Conservation (phyloP, 129 eudicot species). For the Artemisia tridentata region DNA sequence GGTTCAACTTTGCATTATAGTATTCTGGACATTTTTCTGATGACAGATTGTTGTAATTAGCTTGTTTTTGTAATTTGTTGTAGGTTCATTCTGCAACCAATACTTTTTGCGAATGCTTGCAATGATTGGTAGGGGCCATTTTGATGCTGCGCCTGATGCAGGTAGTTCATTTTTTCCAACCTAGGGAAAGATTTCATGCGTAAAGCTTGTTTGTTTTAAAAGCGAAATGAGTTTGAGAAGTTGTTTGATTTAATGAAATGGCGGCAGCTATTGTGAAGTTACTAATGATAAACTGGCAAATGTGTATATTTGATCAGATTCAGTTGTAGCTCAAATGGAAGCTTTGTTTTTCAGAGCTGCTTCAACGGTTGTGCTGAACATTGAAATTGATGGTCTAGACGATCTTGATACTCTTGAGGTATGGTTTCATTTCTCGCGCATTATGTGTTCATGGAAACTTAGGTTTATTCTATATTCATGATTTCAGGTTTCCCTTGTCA, state of each 20-base stretch:
- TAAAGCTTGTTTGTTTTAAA: not conserved
- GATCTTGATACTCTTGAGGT: conserved; percentile 72
- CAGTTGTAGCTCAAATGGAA: conserved; percentile 53
- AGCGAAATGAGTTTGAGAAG: not conserved
- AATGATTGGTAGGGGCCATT: conserved; percentile 65
- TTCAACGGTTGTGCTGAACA: conserved; percentile 57
- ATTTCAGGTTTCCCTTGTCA: not conserved
- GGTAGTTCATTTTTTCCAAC: conserved; percentile 36
- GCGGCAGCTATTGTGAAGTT: too few relatives aligned
- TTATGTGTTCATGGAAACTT: not conserved
- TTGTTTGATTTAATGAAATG: not conserved
- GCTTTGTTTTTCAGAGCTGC: conserved; percentile 58
- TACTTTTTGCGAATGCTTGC: conserved; percentile 88
- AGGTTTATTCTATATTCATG: too few relatives aligned
- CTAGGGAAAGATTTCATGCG: not conserved
- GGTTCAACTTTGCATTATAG: conserved; percentile 14
- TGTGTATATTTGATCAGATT: conserved; percentile 49
- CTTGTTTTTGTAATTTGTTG: conserved; percentile 7
- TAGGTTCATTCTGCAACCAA: conserved; percentile 88
- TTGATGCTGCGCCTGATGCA: conserved; percentile 71
- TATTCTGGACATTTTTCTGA: conserved; percentile 5
- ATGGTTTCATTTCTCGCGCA: conserved; percentile 10
- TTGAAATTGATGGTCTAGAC: conserved; percentile 56
- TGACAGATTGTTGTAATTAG: conserved; percentile 8
- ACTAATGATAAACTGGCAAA: not conserved